phyloP scores from a whole-genome alignment of 2,329 filamentous ascomycete species.

The Beauveria caledonica region DNA sequence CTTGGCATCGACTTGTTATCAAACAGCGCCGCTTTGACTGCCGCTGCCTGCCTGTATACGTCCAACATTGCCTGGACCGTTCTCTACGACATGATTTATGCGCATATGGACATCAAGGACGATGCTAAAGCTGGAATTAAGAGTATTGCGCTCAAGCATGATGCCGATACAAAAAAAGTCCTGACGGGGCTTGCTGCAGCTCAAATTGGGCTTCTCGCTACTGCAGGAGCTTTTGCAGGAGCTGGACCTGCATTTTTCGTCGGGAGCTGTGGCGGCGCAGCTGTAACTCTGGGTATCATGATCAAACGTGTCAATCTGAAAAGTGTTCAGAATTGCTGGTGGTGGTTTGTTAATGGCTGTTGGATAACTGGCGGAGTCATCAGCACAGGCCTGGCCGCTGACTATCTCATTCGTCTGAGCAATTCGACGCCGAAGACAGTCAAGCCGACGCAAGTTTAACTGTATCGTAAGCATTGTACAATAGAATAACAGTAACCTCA shows the following conservation, averaged over 20 bases:
- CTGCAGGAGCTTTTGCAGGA: conserved; percentile 59
- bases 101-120: conserved; percentile 84
- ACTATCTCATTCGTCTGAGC: conserved; percentile 50
- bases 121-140: conserved; percentile 83
- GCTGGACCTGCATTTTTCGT: conserved; percentile 61
- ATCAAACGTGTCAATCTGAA: conserved; percentile 59
- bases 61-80: conserved; percentile 83
- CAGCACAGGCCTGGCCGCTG: conserved; percentile 47
- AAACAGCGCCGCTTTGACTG: conserved; percentile 52
- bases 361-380: conserved; percentile 60
- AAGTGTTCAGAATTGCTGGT: conserved; percentile 61
- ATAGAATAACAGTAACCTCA: neutral
- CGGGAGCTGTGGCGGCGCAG: conserved; percentile 57
- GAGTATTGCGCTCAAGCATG: conserved; percentile 75
- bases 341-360: conserved; percentile 68
- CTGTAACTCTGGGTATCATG: conserved; percentile 55
- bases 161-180: conserved; percentile 67
- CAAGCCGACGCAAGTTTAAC: neutral
- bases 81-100: conserved; percentile 88
- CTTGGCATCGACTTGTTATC: conserved; percentile 67
- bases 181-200: conserved; percentile 59
- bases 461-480: conserved; percentile 1
- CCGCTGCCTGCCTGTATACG: conserved; percentile 62
- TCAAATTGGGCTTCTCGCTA: conserved; percentile 62
- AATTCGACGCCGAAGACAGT: conserved; percentile 16